Evolutionary conservation across 176 grass and related monocot genomes (phyloP), one percentile per base, ranked within the genome.

Genomic region (Dendrocalamus sinicus): DNA sequence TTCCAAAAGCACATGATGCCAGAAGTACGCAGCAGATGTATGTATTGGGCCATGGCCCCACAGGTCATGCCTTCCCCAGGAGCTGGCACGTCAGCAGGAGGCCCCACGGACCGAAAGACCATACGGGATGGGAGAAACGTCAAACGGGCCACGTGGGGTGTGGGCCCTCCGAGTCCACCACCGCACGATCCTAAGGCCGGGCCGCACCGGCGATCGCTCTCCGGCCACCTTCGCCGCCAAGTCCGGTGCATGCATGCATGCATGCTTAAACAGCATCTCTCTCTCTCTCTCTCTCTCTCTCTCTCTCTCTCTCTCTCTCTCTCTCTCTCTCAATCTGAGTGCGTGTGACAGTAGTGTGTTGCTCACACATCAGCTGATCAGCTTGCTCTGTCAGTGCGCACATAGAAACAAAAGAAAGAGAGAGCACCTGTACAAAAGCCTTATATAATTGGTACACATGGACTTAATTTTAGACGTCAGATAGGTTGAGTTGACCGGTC

Each of bases 161-260:
- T 46, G 79, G 83, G 68, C 54, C 83, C 83, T 7, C 0, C 32
- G 9, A 76, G 52, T 53, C 80, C 89, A 84, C 85, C 78, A 81
- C 91, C 32, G 60, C 19, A 69, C 57, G 24, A 84, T 83, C 76
- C 55, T 8, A 20, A 77, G 83, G 75, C 84, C 75, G 84, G 91
- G 69, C 91, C 87, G 87, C 84, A 83, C 76, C 91, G 84, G 66
- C 70, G 76, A 89, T 89, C 76, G 54, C 84, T 86, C 84, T 40
- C 76, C 67, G 84, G 73, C 79, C 69, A 8, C 55, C 69, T 26
- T 46, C 63, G 8, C 52, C 51, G 37, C 75, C 84, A 59, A 60
- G 50, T 32, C 79, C 41, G 82, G 73, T 51, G 5, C 43, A 50
- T 68, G 50, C 73, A 57, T 67, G 48, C 50, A 72, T 77, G 63